Conservation (phyloP, 768 basidiomycete species). For the Naganishia vaughanmartiniae region DNA sequence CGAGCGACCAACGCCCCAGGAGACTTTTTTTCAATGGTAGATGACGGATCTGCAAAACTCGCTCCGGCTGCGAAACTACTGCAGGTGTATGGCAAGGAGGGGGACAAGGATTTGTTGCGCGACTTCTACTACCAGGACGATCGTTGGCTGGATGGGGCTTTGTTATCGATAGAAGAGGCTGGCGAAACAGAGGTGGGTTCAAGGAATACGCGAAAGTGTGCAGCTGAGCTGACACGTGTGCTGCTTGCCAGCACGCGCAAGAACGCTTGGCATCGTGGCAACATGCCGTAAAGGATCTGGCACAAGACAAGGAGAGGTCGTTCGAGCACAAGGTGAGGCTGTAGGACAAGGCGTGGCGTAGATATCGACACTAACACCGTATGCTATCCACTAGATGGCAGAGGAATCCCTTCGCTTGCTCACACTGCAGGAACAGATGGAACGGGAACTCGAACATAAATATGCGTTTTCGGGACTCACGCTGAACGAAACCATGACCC, state of each 20-base stretch:
- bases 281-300: constrained; percentile 86
- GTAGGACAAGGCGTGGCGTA: too few species aligned
- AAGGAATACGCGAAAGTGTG: not conserved
- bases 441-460: constrained; percentile 77
- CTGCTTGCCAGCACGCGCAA: constrained; percentile 49
- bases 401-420: constrained; percentile 78
- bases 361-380: not conserved
- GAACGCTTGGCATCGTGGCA: constrained; percentile 71
- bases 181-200: constrained; percentile 61
- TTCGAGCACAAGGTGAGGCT: constrained; percentile 84
- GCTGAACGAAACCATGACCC: constrained; percentile 79
- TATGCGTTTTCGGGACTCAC: constrained; percentile 77
- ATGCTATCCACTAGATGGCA: constrained; percentile 65
- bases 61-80: constrained; percentile 73
- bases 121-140: constrained; percentile 99
- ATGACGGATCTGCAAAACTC: constrained; percentile 77
- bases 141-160: constrained; percentile 84
- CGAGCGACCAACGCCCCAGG: constrained; percentile 79
- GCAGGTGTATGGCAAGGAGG: constrained; percentile 85
- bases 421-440: constrained; percentile 76
- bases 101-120: constrained; percentile 83
- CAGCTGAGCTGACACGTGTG: constrained; percentile 1
- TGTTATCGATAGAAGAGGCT: constrained; percentile 82
- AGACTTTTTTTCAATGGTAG: constrained; percentile 88
- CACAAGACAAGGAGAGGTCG: constrained; percentile 82